These are phyloP conservation scores for Leccinum solheimii DNA, from an alignment of 1,284 basidiomycete genomes.

Conservation along the genomic window DNA sequence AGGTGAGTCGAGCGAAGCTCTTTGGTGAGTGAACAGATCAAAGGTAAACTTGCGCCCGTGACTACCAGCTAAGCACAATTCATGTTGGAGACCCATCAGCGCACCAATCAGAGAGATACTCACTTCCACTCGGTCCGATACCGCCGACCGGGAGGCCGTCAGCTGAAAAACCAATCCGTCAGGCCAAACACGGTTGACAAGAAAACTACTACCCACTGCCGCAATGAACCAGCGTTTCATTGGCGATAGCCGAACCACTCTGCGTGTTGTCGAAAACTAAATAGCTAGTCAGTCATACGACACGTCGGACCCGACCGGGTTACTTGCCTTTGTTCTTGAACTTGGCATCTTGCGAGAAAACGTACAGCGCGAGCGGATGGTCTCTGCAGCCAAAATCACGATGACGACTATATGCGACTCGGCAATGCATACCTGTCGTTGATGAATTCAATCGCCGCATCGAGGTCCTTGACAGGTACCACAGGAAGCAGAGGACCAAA, in stretches of 20 bases:
- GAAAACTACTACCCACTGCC: conserved; percentile 42
- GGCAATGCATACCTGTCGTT: conserved; percentile 50
- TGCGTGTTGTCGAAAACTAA: conserved; percentile 66
- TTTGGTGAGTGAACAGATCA: conserved; percentile 67
- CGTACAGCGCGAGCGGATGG: conserved; percentile 76
- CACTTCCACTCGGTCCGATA: conserved; percentile 70
- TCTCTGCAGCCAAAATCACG: conserved; percentile 45
- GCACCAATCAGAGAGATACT: conserved; percentile 25
- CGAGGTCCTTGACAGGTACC: conserved; percentile 69
- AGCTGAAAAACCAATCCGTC: conserved; percentile 34
- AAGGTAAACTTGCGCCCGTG: conserved; percentile 67
- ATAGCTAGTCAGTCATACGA: conserved; percentile 6
- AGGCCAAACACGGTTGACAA: neutral
- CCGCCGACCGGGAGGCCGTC: conserved; percentile 76
- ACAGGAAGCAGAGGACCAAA: conserved; percentile 82
- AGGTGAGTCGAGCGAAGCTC: conserved; percentile 64
- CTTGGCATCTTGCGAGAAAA: conserved; percentile 62
- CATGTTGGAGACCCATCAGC: neutral
- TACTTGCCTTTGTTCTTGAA: conserved; percentile 62
- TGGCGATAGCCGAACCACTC: conserved; percentile 68
- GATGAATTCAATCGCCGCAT: conserved; percentile 72
- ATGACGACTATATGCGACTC: neutral
- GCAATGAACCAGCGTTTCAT: conserved; percentile 60
- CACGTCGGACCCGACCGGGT: neutral
- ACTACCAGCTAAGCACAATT: conserved; percentile 49